Conservation (phyloP, 2,329 filamentous ascomycete species). For the Phialemonium atrogriseum region DNA sequence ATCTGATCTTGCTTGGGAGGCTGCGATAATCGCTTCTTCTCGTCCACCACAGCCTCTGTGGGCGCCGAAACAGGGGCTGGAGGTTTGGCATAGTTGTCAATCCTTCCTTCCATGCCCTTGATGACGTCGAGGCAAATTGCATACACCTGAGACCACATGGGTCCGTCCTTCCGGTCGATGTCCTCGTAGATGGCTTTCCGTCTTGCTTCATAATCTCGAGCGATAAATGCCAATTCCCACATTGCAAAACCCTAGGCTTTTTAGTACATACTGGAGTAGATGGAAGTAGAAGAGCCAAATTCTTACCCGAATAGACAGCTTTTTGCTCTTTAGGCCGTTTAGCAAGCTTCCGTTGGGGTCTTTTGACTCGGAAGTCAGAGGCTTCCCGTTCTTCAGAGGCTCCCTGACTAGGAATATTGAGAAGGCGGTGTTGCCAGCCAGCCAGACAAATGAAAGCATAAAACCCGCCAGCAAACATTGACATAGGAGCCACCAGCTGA, state of each 20-base stretch:
- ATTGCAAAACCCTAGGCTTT: slow-evolving; percentile 65
- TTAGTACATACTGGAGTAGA: slow-evolving; percentile 7
- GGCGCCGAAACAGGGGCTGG: slow-evolving; percentile 20
- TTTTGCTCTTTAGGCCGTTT: slow-evolving; percentile 76
- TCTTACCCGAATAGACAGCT: slow-evolving; percentile 63
- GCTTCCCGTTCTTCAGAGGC: slow-evolving; percentile 76
- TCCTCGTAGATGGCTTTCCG: slow-evolving; percentile 79
- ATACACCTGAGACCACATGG: slow-evolving; percentile 75
- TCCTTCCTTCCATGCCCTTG: slow-evolving; percentile 56
- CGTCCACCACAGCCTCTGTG: slow-evolving; percentile 17
- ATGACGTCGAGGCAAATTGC: slow-evolving; percentile 61
- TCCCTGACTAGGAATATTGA: slow-evolving; percentile 71
- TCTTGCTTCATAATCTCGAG: slow-evolving; percentile 63
- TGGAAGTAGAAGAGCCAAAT: no score
- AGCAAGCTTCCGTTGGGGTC: slow-evolving; percentile 88
- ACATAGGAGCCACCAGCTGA: slow-evolving; percentile 44
- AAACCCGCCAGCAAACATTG: slow-evolving; percentile 55
- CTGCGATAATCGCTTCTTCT: slow-evolving; percentile 26
- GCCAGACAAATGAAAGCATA: slow-evolving; percentile 66
- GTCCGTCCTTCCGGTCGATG: slow-evolving; percentile 71
- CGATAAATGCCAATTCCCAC: slow-evolving; percentile 82
- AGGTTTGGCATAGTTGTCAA: slow-evolving; percentile 52
- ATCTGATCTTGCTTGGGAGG: slow-evolving; percentile 38
- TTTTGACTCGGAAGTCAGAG: slow-evolving; percentile 75
- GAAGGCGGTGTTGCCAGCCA: slow-evolving; percentile 68